These are phyloP conservation scores for Cupressus sempervirens DNA, from an alignment of 75 land plant species.

Conservation along the genomic window DNA sequence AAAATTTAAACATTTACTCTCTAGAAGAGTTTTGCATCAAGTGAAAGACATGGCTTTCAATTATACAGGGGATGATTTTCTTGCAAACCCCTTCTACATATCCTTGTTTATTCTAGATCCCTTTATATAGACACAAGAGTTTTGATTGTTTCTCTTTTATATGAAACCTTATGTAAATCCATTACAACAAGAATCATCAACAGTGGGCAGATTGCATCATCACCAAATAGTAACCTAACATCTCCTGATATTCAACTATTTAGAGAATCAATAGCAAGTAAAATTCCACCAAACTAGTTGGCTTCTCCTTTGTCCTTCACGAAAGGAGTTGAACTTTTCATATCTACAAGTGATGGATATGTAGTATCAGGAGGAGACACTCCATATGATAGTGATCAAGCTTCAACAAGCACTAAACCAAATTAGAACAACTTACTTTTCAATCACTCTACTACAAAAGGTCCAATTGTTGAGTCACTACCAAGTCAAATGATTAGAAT, in stretches of 20 bases:
- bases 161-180: too few relatives aligned
- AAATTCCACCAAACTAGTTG: slow-evolving; percentile 31
- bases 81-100: too few relatives aligned
- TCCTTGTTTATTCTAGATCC: too few relatives aligned
- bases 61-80: too few relatives aligned
- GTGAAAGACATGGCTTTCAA: too few relatives aligned
- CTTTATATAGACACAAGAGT: too few relatives aligned
- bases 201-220: slow-evolving; percentile 28
- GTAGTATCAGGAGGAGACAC: slow-evolving; percentile 93
- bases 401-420: slow-evolving; percentile 37
- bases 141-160: too few relatives aligned
- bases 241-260: slow-evolving; percentile 68
- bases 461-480: background rate
- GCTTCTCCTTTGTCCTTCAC: slow-evolving; percentile 16
- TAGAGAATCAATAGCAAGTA: slow-evolving; percentile 49
- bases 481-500: background rate
- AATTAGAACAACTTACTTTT: slow-evolving; percentile 49
- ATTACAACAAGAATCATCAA: too few relatives aligned
- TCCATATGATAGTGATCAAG: slow-evolving; percentile 69
- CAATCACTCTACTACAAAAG: slow-evolving; percentile 18
- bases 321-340: slow-evolving; percentile 46
- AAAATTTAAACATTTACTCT: too few relatives aligned
- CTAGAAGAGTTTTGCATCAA: too few relatives aligned
- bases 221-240: slow-evolving; percentile 61
- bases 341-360: slow-evolving; percentile 88